Evolutionary conservation across 2,329 filamentous ascomycete genomes (phyloP).

Genomic region (Diaporthe vaccinii): DNA sequence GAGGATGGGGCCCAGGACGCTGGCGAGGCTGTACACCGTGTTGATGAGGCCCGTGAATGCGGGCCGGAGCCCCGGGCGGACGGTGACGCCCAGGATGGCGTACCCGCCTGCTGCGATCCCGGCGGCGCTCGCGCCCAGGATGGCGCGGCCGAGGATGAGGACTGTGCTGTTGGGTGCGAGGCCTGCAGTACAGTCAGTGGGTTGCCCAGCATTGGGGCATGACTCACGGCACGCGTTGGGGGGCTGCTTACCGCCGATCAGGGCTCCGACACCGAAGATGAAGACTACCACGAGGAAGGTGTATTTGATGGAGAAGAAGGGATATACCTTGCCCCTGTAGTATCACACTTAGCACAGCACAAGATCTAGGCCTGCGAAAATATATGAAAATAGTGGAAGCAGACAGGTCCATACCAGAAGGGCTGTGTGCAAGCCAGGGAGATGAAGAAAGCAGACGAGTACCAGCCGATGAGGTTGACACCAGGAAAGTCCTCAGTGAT

Average conservation of each 20-base stretch:
- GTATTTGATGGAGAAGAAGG: conserved; percentile 49
- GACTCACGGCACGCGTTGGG: too few relatives aligned
- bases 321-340: conserved; percentile 45
- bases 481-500: conserved; percentile 10
- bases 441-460: conserved; percentile 21
- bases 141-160: conserved; percentile 53
- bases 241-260: conserved; percentile 53
- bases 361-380: neutral
- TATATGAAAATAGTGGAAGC: too few relatives aligned
- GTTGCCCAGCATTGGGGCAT: neutral
- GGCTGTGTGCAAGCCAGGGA: conserved; percentile 8
- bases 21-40: conserved; percentile 52
- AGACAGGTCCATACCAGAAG: neutral
- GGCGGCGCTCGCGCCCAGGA: conserved; percentile 54
- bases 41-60: conserved; percentile 50
- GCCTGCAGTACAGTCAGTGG: conserved; percentile 15
- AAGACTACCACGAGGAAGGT: conserved; percentile 48
- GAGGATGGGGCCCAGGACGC: conserved; percentile 52
- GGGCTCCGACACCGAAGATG: conserved; percentile 58
- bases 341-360: neutral
- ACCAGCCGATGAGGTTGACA: conserved; percentile 9
- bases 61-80: conserved; percentile 37
- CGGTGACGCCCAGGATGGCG: conserved; percentile 15
- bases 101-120: conserved; percentile 54
- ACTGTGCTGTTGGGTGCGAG: conserved; percentile 47